phyloP scores from a whole-genome alignment of 768 basidiomycete genomes.

The Leccinum rimulosum region DNA sequence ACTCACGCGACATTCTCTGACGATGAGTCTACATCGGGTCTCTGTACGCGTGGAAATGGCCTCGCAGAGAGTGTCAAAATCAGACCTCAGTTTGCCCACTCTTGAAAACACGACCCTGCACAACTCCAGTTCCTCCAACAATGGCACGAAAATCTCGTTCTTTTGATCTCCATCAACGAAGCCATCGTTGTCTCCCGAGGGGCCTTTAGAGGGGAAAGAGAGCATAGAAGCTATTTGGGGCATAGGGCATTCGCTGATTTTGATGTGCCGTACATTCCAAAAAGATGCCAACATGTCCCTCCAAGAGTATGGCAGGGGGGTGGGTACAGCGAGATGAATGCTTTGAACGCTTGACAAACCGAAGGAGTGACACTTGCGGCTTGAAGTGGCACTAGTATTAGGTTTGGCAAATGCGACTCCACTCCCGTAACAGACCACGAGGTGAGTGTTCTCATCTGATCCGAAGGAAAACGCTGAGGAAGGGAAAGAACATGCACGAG shows the following conservation, averaged over 20 bases:
- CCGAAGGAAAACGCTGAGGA: too few species aligned
- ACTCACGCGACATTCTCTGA: background rate
- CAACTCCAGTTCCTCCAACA: background rate
- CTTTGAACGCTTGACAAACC: background rate
- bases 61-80: background rate
- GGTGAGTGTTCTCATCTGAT: constrained; percentile 2
- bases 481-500: background rate
- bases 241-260: background rate
- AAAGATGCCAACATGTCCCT: background rate
- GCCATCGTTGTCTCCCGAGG: background rate
- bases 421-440: background rate
- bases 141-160: background rate
- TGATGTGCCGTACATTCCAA: constrained; percentile 1
- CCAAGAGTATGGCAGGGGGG: constrained; percentile 1
- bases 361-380: background rate
- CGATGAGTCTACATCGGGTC: background rate
- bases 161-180: background rate
- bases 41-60: background rate
- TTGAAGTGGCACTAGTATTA: background rate
- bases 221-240: background rate
- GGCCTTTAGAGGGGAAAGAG: background rate
- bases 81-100: background rate
- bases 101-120: background rate
- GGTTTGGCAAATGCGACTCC: background rate
- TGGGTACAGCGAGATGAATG: background rate